A percentile compares a stretch with the other conserved stretches of the same genome.
Conservation (phyloP, 2,329 filamentous ascomycete species). For the Nothopassalora personata region DNA sequence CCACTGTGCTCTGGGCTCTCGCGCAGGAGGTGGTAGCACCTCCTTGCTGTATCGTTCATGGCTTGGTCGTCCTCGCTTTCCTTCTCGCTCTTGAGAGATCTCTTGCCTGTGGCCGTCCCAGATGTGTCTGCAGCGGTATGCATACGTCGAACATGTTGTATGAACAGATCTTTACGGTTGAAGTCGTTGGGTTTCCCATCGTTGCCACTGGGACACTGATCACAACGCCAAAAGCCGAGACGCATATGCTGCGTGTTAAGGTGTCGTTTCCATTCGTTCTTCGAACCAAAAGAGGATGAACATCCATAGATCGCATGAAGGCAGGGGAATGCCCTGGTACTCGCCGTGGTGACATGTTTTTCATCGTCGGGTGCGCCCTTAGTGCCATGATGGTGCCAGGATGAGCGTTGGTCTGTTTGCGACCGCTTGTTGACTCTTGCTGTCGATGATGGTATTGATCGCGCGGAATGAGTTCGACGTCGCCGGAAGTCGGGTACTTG, state of each 20-base stretch:
- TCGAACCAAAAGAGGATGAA: constrained; percentile 63
- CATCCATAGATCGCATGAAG: constrained; percentile 76
- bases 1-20: constrained; percentile 54
- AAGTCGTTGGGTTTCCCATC: constrained; percentile 55
- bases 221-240: constrained; percentile 69
- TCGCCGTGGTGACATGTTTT: neutral
- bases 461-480: constrained; percentile 13
- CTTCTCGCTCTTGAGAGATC: constrained; percentile 25
- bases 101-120: constrained; percentile 33
- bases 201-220: constrained; percentile 48
- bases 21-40: constrained; percentile 59
- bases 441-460: constrained; percentile 1
- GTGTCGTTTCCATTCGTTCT: constrained; percentile 96
- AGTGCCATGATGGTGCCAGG: constrained; percentile 5
- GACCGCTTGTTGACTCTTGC: constrained; percentile 17
- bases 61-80: constrained; percentile 15
- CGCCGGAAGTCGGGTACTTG: constrained; percentile 14
- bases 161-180: constrained; percentile 89
- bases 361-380: neutral
- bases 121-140: constrained; percentile 54
- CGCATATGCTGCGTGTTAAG: constrained; percentile 73
- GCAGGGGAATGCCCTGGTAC: constrained; percentile 58
- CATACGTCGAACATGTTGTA: constrained; percentile 82
- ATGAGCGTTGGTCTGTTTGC: constrained; percentile 6
- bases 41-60: constrained; percentile 50